Evolutionary conservation across 306 rosid genomes (phyloP).

Genomic region (Dryas drummondii): DNA sequence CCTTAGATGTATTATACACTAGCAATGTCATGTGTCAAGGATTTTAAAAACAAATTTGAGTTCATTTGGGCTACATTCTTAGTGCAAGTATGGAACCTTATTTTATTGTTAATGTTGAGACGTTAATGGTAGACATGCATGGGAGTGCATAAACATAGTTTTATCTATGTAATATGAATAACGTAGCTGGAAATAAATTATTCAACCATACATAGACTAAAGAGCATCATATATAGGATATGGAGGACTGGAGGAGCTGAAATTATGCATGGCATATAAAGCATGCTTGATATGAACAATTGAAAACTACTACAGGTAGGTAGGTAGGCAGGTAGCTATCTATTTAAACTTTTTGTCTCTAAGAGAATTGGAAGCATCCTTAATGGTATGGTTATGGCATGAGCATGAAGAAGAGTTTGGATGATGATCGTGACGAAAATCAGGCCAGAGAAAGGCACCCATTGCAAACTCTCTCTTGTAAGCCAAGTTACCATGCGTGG

Average conservation of each 20-base stretch:
- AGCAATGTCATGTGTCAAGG: too few species aligned
- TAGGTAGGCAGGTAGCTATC: neutral
- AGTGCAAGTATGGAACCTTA: too few species aligned
- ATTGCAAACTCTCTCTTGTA: constrained; percentile 70
- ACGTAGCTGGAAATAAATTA: too few species aligned
- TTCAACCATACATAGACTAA: too few species aligned
- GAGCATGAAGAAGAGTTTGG: neutral
- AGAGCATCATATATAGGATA: too few species aligned
- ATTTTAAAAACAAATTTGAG: neutral
- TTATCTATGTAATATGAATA: too few species aligned
- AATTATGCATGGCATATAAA: too few species aligned
- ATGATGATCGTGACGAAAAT: constrained; percentile 13
- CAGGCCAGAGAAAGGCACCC: constrained; percentile 83
- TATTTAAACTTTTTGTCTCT: constrained; percentile 19
- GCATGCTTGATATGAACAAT: neutral
- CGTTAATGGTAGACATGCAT: too few species aligned
- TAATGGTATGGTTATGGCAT: constrained; percentile 2
- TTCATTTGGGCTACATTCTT: neutral
- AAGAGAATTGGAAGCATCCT: constrained; percentile 14
- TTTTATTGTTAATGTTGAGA: too few species aligned
- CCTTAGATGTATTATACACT: too few species aligned
- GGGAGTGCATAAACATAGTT: too few species aligned
- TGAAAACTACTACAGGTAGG: neutral
- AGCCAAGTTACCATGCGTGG: constrained; percentile 59
- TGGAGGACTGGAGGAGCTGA: too few species aligned